phyloP scores from a whole-genome alignment of 148 eudicot species.

The Vaccinium corymbosum region DNA sequence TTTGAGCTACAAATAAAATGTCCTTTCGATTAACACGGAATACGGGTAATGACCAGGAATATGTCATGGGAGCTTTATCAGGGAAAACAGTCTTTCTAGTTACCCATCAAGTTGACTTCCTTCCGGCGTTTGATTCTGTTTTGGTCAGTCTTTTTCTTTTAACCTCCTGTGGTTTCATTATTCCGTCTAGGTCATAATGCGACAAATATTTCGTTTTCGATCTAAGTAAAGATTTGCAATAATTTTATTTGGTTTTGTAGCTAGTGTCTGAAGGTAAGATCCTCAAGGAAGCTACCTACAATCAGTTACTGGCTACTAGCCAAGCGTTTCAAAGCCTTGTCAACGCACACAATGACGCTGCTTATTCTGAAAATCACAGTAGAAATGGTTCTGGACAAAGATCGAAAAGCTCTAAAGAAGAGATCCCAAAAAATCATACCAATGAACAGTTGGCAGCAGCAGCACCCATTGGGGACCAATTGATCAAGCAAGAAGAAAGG shows the following conservation, averaged over 20 bases:
- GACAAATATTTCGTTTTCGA: neutral
- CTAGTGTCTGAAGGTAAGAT: conserved; percentile 85
- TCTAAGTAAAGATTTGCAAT: neutral
- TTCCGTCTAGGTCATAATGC: neutral
- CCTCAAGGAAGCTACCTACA: conserved; percentile 57
- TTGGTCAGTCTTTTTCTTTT: conserved; percentile 51
- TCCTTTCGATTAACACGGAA: neutral
- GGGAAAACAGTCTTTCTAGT: conserved; percentile 81
- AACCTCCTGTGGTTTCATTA: neutral
- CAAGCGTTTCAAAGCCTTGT: conserved; percentile 69
- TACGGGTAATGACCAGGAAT: conserved; percentile 54
- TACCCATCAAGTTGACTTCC: conserved; percentile 97
- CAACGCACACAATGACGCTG: conserved; percentile 84
- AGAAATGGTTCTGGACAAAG: conserved; percentile 20
- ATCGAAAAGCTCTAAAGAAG: conserved; percentile 34
- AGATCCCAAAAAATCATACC: conserved; percentile 29
- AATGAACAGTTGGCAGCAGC: conserved; percentile 29
- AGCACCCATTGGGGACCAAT: conserved; percentile 38
- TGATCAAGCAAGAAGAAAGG: conserved; percentile 79
- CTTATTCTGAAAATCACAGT: conserved; percentile 51
- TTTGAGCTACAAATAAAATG: neutral
- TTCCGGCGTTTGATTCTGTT: conserved; percentile 76
- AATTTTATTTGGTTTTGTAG: conserved; percentile 35
- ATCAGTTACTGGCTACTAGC: conserved; percentile 57
- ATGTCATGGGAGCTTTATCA: conserved; percentile 76